These are phyloP conservation scores for Diaporthe vaccinii DNA, from an alignment of 2,329 filamentous ascomycete species.

Conservation along the genomic window DNA sequence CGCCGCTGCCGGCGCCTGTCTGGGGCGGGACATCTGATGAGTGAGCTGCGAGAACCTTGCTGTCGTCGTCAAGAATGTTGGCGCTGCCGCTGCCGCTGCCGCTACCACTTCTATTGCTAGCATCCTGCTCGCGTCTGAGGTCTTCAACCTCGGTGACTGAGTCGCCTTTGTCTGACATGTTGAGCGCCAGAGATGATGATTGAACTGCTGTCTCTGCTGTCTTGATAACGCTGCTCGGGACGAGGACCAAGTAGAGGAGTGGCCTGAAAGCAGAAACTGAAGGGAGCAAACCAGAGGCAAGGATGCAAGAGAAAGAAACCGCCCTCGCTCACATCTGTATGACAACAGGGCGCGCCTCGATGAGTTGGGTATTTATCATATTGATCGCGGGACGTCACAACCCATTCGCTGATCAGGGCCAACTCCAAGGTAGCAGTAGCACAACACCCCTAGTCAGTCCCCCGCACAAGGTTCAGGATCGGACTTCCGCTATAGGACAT, in stretches of 20 bases:
- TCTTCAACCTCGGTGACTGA: conserved; percentile 5
- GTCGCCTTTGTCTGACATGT: conserved; percentile 9
- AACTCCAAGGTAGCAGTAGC: not conserved
- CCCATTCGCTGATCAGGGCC: not conserved
- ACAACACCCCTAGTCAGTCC: conserved; percentile 11
- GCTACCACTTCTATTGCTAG: not conserved
- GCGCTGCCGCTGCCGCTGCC: not conserved
- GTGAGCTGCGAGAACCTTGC: not conserved
- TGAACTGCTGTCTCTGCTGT: not conserved
- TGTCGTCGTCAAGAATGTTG: not conserved
- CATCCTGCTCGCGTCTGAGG: not conserved
- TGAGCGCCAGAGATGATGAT: not conserved
- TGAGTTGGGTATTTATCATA: not conserved
- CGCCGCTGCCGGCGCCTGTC: conserved; percentile 20
- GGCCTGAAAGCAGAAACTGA: not conserved
- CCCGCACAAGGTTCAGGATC: conserved; percentile 22
- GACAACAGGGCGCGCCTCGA: not conserved
- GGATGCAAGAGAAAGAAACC: not conserved
- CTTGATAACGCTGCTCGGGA: no score
- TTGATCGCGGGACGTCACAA: not conserved
- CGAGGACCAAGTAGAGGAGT: no score
- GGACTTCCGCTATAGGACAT: conserved; percentile 22
- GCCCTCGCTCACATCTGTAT: not conserved
- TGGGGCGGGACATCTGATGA: not conserved
- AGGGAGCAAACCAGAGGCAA: not conserved